Percentiles rank a stretch among this genome's conserved stretches.
Conservation (phyloP, 306 rosid genomes). For the Lupinus albus region DNA sequence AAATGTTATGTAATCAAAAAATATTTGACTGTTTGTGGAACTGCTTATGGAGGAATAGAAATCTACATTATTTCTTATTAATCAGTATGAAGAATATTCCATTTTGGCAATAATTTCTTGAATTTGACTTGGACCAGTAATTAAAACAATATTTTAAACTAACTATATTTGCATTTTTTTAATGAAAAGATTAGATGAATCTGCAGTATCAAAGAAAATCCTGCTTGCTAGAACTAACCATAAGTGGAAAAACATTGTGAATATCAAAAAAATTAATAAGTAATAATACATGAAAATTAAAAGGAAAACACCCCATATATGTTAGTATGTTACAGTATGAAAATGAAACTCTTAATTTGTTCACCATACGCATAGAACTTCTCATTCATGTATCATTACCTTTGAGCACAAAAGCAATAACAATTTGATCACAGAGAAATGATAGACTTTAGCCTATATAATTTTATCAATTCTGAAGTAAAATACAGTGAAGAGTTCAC, state of each 20-base stretch:
- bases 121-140: conserved; percentile 16
- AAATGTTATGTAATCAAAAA: not conserved
- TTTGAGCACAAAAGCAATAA: not conserved
- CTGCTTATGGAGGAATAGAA: not conserved
- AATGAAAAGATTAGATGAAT: conserved; percentile 18
- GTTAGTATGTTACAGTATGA: too few relatives aligned
- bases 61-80: not conserved
- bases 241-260: not conserved
- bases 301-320: not conserved
- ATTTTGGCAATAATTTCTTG: not conserved
- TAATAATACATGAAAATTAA: not conserved
- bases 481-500: not conserved
- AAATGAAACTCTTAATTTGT: not conserved
- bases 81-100: not conserved
- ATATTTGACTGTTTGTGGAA: not conserved
- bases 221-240: not conserved
- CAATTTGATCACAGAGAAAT: conserved; percentile 11
- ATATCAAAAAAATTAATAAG: not conserved
- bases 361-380: not conserved
- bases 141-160: not conserved
- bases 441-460: not conserved
- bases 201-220: not conserved
- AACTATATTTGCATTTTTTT: not conserved
- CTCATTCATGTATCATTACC: not conserved
- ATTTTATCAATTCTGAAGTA: not conserved